Percentiles rank a stretch among this genome's conserved stretches.
These are phyloP conservation scores for Sporobolomyces phaffii DNA, from an alignment of 768 basidiomycete genomes.

Conservation along the genomic window DNA sequence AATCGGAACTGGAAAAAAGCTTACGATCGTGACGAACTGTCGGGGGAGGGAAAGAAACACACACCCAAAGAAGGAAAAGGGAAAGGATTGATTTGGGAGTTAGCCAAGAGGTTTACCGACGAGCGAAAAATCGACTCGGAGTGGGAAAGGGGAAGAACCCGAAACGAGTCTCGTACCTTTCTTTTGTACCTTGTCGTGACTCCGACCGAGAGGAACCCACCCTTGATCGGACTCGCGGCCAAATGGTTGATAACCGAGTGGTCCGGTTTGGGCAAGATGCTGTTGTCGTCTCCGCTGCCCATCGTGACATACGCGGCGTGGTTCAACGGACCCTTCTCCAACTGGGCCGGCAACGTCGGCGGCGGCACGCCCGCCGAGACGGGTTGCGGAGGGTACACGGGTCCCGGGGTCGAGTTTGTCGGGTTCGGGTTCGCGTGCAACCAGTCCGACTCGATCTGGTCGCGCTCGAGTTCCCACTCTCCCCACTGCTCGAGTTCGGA, in stretches of 20 bases:
- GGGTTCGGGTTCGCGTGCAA: constrained; percentile 21
- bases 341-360: constrained; percentile 76
- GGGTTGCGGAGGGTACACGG: constrained; percentile 27
- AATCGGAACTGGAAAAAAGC: too few species aligned
- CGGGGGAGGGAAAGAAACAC: too few species aligned
- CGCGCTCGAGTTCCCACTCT: constrained; percentile 69
- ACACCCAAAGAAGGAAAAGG: too few species aligned
- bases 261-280: constrained; percentile 82
- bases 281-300: constrained; percentile 63
- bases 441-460: constrained; percentile 27
- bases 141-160: too few species aligned
- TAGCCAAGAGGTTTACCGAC: background rate
- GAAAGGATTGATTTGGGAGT: background rate
- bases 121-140: too few species aligned
- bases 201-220: constrained; percentile 85
- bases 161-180: constrained; percentile 57
- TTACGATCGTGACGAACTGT: constrained; percentile 40
- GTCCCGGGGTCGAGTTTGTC: constrained; percentile 1
- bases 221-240: constrained; percentile 85
- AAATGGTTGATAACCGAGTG: constrained; percentile 92
- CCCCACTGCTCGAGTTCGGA: constrained; percentile 70
- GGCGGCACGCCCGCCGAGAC: constrained; percentile 53
- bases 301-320: constrained; percentile 42
- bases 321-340: constrained; percentile 92
- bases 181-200: constrained; percentile 84